Percentiles rank a stretch among this genome's conserved stretches.
Conservation (phyloP, 176 grass and related monocot genomes). For the Tuctoria greenei region DNA sequence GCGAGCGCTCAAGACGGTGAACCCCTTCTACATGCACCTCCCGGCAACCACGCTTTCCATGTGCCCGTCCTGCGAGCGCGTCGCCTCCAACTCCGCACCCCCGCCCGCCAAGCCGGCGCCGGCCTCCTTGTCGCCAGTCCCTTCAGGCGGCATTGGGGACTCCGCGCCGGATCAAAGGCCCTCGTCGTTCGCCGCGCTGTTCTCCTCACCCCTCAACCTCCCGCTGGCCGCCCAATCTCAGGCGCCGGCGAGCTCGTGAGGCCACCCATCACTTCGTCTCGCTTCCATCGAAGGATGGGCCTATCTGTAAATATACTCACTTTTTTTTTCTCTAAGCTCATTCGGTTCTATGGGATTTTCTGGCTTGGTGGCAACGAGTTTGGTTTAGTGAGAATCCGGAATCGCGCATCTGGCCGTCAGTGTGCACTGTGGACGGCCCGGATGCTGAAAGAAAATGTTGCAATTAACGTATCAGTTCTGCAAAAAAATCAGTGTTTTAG, state of each 20-base stretch:
- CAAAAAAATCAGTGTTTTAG: no score
- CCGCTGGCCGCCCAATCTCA: slow-evolving; percentile 11
- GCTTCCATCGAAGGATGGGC: slow-evolving; percentile 23
- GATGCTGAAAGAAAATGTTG: slow-evolving; percentile 32
- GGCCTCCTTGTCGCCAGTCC: background rate
- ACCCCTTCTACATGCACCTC: slow-evolving; percentile 90
- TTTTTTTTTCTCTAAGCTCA: background rate
- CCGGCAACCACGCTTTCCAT: slow-evolving; percentile 96
- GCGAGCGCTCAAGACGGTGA: slow-evolving; percentile 71
- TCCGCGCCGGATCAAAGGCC: slow-evolving; percentile 40
- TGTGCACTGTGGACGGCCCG: background rate
- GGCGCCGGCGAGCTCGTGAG: slow-evolving; percentile 47
- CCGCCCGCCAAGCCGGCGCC: background rate
- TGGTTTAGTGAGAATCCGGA: slow-evolving; percentile 31
- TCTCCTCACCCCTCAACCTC: slow-evolving; percentile 42
- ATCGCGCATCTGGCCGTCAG: slow-evolving; percentile 17
- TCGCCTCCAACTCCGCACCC: slow-evolving; percentile 36
- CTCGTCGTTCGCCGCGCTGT: slow-evolving; percentile 71
- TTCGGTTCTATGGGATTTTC: slow-evolving; percentile 11
- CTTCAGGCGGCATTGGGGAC: background rate
- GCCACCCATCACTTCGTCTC: background rate
- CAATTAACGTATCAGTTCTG: background rate
- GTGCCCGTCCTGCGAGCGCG: slow-evolving; percentile 97
- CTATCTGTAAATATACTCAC: slow-evolving; percentile 40
- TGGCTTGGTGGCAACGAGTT: slow-evolving; percentile 29